A percentile compares a stretch with the other conserved stretches of the same genome.
Conservation (phyloP, 2,329 filamentous ascomycete species). For the Pseudogymnoascus sp. region DNA sequence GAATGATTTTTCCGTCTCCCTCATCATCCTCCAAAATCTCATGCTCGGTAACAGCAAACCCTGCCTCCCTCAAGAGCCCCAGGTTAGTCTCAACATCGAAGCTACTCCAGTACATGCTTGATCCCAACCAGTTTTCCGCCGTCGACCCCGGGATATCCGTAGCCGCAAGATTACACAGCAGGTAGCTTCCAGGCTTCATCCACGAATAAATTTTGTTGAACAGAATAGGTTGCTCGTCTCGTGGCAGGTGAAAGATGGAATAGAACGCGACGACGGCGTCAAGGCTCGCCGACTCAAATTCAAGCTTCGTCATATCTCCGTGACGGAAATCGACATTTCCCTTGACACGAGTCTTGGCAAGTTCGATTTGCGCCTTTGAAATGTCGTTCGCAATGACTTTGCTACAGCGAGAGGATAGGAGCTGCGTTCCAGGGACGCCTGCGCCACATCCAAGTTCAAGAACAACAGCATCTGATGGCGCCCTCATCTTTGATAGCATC, state of each 20-base stretch:
- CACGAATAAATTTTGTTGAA: slow-evolving; percentile 31
- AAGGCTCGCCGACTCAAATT: slow-evolving; percentile 28
- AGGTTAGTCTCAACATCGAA: slow-evolving; percentile 9
- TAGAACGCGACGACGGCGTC: slow-evolving; percentile 37
- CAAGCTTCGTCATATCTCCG: slow-evolving; percentile 36
- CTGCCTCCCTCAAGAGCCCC: slow-evolving; percentile 3
- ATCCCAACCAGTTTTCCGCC: slow-evolving; percentile 28
- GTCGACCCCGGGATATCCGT: slow-evolving; percentile 16
- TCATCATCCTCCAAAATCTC: slow-evolving; percentile 12
- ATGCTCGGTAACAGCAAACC: slow-evolving; percentile 4
- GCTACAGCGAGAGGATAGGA: slow-evolving; percentile 1
- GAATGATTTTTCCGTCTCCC: slow-evolving; percentile 9
- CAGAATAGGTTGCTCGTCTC: slow-evolving; percentile 32
- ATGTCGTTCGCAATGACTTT: slow-evolving; percentile 12
- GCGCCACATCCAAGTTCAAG: slow-evolving; percentile 9
- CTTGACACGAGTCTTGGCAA: slow-evolving; percentile 7
- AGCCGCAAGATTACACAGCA: slow-evolving; percentile 34
- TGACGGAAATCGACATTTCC: slow-evolving; percentile 15
- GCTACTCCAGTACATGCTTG: slow-evolving; percentile 14
- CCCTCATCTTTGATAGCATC: slow-evolving; percentile 10
- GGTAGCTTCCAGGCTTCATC: slow-evolving; percentile 35
- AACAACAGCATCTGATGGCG: background rate
- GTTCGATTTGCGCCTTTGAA: slow-evolving; percentile 9
- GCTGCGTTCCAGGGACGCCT: slow-evolving; percentile 7
- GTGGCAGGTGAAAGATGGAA: slow-evolving; percentile 37